Percentiles rank a stretch among this genome's conserved stretches.
Conservation (phyloP, 371 early-diverging fungal species). For the Mortierella sp. region DNA sequence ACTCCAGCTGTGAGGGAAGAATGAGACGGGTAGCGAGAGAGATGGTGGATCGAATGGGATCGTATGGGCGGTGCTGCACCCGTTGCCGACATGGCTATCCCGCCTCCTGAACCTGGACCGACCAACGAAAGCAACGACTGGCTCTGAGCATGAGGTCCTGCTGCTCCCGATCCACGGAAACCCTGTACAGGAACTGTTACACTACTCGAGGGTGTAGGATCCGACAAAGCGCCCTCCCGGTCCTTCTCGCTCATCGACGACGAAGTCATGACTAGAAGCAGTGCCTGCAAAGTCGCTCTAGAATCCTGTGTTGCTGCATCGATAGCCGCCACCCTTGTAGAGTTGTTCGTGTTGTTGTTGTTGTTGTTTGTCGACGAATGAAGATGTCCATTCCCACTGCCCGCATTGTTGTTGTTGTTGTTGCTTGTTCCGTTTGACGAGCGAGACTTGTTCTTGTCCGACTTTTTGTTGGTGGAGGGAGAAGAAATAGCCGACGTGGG, state of each 20-base stretch:
- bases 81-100: not conserved
- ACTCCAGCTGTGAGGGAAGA: not conserved
- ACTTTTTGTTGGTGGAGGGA: not conserved
- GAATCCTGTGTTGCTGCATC: slow-evolving; percentile 17
- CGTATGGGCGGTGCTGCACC: slow-evolving; percentile 11
- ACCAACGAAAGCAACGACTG: slow-evolving; percentile 16
- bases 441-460: slow-evolving; percentile 7
- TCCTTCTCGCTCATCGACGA: slow-evolving; percentile 1
- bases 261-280: slow-evolving; percentile 21
- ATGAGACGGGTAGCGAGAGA: slow-evolving; percentile 22
- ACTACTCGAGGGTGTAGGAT: not conserved
- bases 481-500: not conserved
- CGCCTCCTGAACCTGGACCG: not conserved
- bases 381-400: slow-evolving; percentile 15
- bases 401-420: not conserved
- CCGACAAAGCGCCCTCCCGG: not conserved
- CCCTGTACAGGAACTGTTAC: no score
- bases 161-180: not conserved
- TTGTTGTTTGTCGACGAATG: not conserved
- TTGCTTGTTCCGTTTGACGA: not conserved
- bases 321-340: no score
- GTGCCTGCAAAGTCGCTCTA: slow-evolving; percentile 7
- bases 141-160: not conserved
- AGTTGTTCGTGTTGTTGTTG: not conserved
- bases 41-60: slow-evolving; percentile 12